Evolutionary conservation across 2,329 filamentous ascomycete genomes (phyloP), one percentile per base, ranked within the genome.

Genomic region (Ophiostoma himal-ulmi): DNA sequence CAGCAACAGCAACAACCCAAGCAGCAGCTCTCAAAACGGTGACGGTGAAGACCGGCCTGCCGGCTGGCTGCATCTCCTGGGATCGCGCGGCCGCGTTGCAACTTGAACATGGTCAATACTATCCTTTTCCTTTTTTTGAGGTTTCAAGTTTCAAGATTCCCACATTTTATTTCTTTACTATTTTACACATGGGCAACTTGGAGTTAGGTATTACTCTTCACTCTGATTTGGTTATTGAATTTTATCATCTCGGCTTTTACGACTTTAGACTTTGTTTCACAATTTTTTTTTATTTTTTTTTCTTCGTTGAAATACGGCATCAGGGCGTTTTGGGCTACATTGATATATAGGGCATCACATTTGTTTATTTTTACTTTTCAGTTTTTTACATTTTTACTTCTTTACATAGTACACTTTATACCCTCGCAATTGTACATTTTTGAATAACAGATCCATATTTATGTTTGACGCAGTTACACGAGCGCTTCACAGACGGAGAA

Each of bases 21-120:
- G 65, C 65, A 67, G 37, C 13, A 67, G 39, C 65, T 14, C 65
- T 8, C 65, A 67, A 13, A n/a, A 70, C n/a, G 76, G 76, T 26
- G 77, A 78, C 11, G 67, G 71, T 7, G 78, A 79, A 39, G 78
- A 79, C 68, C 74, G 75, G n/a, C 22, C 52, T 57, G 22, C n/a
- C 34, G 74, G 77, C 68, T 76, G 80, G 60, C 72, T 81, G 65
- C 78, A 80, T 13, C 70, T 81, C 10, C 72, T 80, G 72, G 79
- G 79, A 74, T 76, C 78, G 52, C 77, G 78, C 71, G 77, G 80
- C 75, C 75, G 78, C 71, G 73, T 79, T 22, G 36, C 22, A 37
- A 34, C 54, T 22, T n/a, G 39, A 34, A 13, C 48, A 57, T 5
- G n/a, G n/a, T 22, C 17, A 5, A 20, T 20, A 30, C 54, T n/a